phyloP scores from a whole-genome alignment of 2,329 filamentous ascomycete genomes.

The Fusarium camptoceras region DNA sequence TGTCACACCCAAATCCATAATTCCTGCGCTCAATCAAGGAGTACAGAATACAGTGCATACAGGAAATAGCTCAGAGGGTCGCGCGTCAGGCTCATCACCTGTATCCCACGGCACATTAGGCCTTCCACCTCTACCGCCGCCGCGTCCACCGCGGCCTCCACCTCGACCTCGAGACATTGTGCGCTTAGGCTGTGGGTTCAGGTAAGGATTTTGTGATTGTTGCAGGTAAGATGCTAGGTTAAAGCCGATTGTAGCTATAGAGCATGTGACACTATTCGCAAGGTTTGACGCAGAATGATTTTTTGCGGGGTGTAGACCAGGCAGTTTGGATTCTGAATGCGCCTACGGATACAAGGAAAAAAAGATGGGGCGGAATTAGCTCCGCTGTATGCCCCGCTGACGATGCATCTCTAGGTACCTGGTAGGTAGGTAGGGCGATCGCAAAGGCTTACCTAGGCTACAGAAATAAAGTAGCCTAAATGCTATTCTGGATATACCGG shows the following conservation, averaged over 20 bases:
- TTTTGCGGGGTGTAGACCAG: conserved; percentile 45
- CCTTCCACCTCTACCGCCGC: conserved; percentile 59
- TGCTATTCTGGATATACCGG: not conserved
- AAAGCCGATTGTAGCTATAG: not conserved
- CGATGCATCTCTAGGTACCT: not conserved
- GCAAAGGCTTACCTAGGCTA: not conserved
- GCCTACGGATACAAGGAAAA: conserved; percentile 8
- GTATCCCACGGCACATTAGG: conserved; percentile 65
- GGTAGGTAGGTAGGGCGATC: no score
- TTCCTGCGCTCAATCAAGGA: not conserved
- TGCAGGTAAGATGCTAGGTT: not conserved
- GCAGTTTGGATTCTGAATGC: conserved; percentile 23
- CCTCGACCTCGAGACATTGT: conserved; percentile 66
- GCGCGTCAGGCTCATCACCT: conserved; percentile 66
- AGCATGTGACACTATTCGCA: conserved; percentile 7
- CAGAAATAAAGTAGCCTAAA: not conserved
- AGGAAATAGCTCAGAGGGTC: conserved; percentile 70
- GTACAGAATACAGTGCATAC: conserved; percentile 50
- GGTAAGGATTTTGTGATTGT: no score
- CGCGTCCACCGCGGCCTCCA: conserved; percentile 63
- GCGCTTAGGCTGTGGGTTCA: not conserved
- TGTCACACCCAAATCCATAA: not conserved
- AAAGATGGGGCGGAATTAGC: conserved; percentile 34
- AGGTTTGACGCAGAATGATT: conserved; percentile 37
- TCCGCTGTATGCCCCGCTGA: conserved; percentile 36